These are phyloP conservation scores for Candida odintsovae DNA, from an alignment of 805 yeast species.

Conservation along the genomic window DNA sequence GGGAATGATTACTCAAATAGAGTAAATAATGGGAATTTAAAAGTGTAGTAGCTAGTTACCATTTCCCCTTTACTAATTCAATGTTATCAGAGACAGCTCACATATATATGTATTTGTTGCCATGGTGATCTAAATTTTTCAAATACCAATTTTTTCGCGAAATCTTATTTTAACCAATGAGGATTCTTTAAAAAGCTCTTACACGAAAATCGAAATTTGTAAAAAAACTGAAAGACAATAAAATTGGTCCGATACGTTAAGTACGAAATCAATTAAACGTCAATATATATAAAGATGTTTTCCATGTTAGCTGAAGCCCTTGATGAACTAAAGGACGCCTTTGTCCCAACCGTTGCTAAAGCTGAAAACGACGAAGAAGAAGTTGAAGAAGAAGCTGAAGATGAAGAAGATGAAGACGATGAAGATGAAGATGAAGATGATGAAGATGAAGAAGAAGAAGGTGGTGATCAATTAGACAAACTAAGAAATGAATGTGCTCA, in stretches of 20 bases:
- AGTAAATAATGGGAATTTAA: background rate
- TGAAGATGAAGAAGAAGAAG: conserved; percentile 68
- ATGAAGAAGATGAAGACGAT: conserved; percentile 30
- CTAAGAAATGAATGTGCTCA: conserved; percentile 65
- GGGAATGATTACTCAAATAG: background rate
- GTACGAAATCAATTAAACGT: conserved; percentile 11
- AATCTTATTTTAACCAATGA: conserved; percentile 14
- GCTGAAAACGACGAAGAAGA: conserved; percentile 51
- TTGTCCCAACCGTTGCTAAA: conserved; percentile 73
- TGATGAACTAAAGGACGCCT: conserved; percentile 71
- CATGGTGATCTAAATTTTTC: background rate
- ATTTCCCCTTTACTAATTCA: too few species aligned
- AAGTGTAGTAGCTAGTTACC: too few species aligned
- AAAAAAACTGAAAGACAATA: conserved; percentile 2
- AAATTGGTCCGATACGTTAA: background rate
- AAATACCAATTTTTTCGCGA: background rate
- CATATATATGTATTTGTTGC: background rate
- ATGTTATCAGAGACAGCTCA: too few species aligned
- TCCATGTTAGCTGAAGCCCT: conserved; percentile 32
- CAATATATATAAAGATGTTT: conserved; percentile 24
- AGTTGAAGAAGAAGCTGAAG: conserved; percentile 24
- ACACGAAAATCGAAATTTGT: conserved; percentile 1
- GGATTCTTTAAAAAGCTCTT: conserved; percentile 12
- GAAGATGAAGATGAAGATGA: conserved; percentile 59
- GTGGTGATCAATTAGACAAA: conserved; percentile 58